These are phyloP conservation scores for Tephrocybe sp. DNA, from an alignment of 768 basidiomycete genomes.

Conservation along the genomic window DNA sequence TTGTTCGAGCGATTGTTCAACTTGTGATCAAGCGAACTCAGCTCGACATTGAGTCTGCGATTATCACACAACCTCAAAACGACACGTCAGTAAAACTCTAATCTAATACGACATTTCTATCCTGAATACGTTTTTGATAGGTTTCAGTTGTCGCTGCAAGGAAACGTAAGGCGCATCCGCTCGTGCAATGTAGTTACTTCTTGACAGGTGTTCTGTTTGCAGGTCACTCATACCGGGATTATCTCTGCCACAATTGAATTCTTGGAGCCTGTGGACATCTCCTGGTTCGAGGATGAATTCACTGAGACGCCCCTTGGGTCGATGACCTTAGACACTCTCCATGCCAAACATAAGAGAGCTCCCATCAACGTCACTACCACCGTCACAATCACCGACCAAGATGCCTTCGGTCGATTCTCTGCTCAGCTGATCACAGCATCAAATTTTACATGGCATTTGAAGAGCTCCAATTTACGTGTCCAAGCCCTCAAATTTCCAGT, in stretches of 20 bases:
- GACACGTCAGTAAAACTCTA: slow-evolving; percentile 42
- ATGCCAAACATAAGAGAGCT: slow-evolving; percentile 55
- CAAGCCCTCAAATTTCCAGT: slow-evolving; percentile 69
- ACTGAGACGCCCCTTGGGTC: slow-evolving; percentile 53
- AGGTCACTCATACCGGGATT: slow-evolving; percentile 70
- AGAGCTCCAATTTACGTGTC: slow-evolving; percentile 55
- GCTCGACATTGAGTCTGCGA: slow-evolving; percentile 52
- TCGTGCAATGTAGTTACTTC: background rate
- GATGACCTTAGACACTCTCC: slow-evolving; percentile 47
- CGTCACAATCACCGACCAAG: slow-evolving; percentile 56
- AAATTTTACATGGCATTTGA: slow-evolving; percentile 69
- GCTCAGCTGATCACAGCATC: slow-evolving; percentile 61
- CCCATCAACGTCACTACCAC: slow-evolving; percentile 58
- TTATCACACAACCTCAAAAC: slow-evolving; percentile 56
- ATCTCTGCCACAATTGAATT: slow-evolving; percentile 66
- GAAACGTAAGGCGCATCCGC: slow-evolving; percentile 40
- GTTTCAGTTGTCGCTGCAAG: slow-evolving; percentile 51
- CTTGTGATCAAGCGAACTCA: slow-evolving; percentile 58
- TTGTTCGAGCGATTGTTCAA: slow-evolving; percentile 65
- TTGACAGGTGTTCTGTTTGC: background rate
- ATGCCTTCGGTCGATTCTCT: slow-evolving; percentile 63
- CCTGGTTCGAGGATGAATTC: slow-evolving; percentile 53
- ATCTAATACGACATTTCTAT: background rate
- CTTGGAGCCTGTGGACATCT: slow-evolving; percentile 53
- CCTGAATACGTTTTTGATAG: slow-evolving; percentile 30